A percentile compares a stretch with the other conserved stretches of the same genome.
phyloP scores from a whole-genome alignment of 345 rosid genomes.

The Camelina sativa region DNA sequence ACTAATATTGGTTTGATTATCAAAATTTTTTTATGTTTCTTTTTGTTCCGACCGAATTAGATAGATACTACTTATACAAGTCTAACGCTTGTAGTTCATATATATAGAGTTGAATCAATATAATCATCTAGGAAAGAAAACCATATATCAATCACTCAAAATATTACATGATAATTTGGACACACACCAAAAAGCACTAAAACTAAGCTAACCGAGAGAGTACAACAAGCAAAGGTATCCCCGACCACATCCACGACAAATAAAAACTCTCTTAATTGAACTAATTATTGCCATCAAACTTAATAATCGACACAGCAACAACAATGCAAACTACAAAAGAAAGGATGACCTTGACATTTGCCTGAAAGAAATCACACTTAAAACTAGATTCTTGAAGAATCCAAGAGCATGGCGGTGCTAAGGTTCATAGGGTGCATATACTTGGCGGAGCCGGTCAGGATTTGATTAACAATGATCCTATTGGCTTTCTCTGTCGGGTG shows the following conservation, averaged over 20 bases:
- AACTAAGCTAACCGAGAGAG: constrained; percentile 25
- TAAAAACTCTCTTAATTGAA: constrained; percentile 6
- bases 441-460: constrained; percentile 51
- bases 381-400: constrained; percentile 46
- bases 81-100: not conserved
- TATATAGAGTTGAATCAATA: not conserved
- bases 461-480: constrained; percentile 53
- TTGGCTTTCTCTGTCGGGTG: constrained; percentile 81
- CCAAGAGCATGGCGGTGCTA: constrained; percentile 61
- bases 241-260: constrained; percentile 17
- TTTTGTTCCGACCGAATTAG: not conserved
- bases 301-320: constrained; percentile 15
- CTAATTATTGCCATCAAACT: constrained; percentile 25
- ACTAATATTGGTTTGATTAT: no score
- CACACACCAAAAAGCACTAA: not conserved
- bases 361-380: not conserved
- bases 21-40: no score
- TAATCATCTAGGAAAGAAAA: constrained; percentile 3
- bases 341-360: constrained; percentile 8
- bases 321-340: constrained; percentile 23
- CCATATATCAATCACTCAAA: constrained; percentile 22
- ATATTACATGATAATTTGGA: constrained; percentile 28
- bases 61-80: not conserved
- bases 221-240: constrained; percentile 18
- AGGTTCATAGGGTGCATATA: constrained; percentile 83